These are phyloP conservation scores for Crucibulum laeve DNA, from an alignment of 768 basidiomycete species.

Conservation along the genomic window DNA sequence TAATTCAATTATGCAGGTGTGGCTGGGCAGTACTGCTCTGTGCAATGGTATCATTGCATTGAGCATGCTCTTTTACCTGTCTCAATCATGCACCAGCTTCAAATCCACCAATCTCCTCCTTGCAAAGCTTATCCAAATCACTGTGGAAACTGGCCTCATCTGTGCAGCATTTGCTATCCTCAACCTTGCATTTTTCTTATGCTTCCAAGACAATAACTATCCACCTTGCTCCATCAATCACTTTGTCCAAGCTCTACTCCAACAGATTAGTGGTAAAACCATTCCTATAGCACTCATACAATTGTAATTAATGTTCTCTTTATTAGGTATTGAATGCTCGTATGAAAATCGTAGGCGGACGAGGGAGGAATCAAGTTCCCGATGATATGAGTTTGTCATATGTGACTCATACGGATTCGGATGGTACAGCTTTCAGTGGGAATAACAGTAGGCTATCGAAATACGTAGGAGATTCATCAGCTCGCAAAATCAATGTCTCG, in stretches of 20 bases:
- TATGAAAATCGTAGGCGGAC: no score
- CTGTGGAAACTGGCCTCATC: constrained; percentile 17
- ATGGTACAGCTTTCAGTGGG: no score
- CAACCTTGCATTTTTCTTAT: constrained; percentile 15
- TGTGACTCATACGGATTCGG: no score
- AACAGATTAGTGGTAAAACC: constrained; percentile 17
- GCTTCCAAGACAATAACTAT: constrained; percentile 16
- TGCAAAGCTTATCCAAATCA: constrained; percentile 14
- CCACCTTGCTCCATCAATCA: constrained; percentile 16
- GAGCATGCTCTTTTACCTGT: constrained; percentile 16
- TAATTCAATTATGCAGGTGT: constrained; percentile 4
- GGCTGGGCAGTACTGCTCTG: constrained; percentile 15
- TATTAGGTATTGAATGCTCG: no score
- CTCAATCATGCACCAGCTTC: constrained; percentile 14
- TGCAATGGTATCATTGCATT: constrained; percentile 16
- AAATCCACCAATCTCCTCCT: constrained; percentile 12
- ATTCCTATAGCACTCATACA: no score
- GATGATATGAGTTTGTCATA: no score
- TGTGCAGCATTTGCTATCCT: constrained; percentile 17
- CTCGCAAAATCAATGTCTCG: no score
- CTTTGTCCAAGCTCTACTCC: constrained; percentile 18
- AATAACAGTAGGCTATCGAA: no score
- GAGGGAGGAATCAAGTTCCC: no score
- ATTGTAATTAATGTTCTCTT: no score
- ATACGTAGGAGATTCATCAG: no score